phyloP scores from a whole-genome alignment of 176 grass and related monocot genomes.

The Hyparrhenia diplandra region DNA sequence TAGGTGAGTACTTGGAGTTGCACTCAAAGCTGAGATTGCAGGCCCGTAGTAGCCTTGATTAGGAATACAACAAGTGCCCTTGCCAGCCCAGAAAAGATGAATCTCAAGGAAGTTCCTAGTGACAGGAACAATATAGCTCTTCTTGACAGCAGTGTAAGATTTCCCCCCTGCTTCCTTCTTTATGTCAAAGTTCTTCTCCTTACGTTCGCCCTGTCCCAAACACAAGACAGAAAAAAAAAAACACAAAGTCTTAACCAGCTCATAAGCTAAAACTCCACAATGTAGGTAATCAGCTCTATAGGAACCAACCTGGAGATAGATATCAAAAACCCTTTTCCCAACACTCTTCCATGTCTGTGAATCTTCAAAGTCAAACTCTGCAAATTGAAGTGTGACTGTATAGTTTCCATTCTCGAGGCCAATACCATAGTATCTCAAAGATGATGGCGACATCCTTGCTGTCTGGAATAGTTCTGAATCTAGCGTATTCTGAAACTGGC shows the following conservation, averaged over 20 bases:
- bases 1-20: constrained; percentile 61
- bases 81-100: constrained; percentile 98
- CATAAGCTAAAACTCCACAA: background rate
- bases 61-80: constrained; percentile 89
- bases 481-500: constrained; percentile 60
- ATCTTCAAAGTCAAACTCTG: constrained; percentile 50
- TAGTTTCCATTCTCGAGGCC: constrained; percentile 93
- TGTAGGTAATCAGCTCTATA: background rate
- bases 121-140: constrained; percentile 42
- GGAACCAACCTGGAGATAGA: constrained; percentile 78
- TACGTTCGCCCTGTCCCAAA: constrained; percentile 47
- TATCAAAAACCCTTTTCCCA: constrained; percentile 86
- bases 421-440: constrained; percentile 81
- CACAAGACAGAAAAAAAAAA: background rate
- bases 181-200: constrained; percentile 80
- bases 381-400: constrained; percentile 72
- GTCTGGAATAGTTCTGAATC: constrained; percentile 70
- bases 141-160: constrained; percentile 62
- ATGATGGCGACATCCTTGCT: constrained; percentile 75
- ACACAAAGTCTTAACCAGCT: background rate
- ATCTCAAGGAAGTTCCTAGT: constrained; percentile 86
- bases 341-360: constrained; percentile 38
- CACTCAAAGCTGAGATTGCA: constrained; percentile 81
- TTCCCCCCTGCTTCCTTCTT: constrained; percentile 52
- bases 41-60: constrained; percentile 71